Percentiles rank a stretch among this genome's conserved stretches.
These are phyloP conservation scores for Myxozyma kluyveri DNA, from an alignment of 805 yeast genomes.

Conservation along the genomic window DNA sequence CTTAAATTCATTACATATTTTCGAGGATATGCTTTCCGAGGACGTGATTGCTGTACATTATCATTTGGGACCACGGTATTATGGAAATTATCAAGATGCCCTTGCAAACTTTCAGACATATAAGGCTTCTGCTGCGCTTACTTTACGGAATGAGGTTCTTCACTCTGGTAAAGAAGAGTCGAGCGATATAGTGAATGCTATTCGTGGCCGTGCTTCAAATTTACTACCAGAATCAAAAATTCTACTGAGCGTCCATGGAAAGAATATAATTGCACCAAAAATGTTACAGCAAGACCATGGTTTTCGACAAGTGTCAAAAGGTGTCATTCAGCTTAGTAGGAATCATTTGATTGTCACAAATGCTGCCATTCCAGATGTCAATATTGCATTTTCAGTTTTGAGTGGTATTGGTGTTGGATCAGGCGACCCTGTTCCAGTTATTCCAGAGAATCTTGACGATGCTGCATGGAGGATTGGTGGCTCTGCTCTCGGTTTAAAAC, in stretches of 20 bases:
- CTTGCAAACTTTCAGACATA: constrained; percentile 33
- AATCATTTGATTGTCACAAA: constrained; percentile 25
- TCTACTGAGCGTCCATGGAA: constrained; percentile 27
- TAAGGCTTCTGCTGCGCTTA: constrained; percentile 32
- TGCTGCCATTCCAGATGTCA: constrained; percentile 27
- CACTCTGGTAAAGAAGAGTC: constrained; percentile 21
- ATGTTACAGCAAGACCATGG: constrained; percentile 17
- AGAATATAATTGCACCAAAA: constrained; percentile 19
- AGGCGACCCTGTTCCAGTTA: constrained; percentile 27
- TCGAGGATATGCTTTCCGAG: constrained; percentile 28
- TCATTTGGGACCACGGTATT: constrained; percentile 31
- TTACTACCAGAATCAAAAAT: constrained; percentile 28
- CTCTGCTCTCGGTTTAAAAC: constrained; percentile 44
- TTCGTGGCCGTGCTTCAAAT: constrained; percentile 29
- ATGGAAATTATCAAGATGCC: constrained; percentile 33
- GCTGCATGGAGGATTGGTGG: constrained; percentile 49
- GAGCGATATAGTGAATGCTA: constrained; percentile 29
- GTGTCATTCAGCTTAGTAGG: constrained; percentile 15
- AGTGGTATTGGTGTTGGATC: constrained; percentile 26
- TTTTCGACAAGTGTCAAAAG: constrained; percentile 19
- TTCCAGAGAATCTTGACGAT: constrained; percentile 28
- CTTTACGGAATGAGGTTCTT: constrained; percentile 26
- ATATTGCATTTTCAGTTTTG: constrained; percentile 22
- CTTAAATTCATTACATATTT: constrained; percentile 26
- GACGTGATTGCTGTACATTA: constrained; percentile 31